phyloP scores from a whole-genome alignment of 805 yeast genomes.

The Grigorovia yakushimaensis region DNA sequence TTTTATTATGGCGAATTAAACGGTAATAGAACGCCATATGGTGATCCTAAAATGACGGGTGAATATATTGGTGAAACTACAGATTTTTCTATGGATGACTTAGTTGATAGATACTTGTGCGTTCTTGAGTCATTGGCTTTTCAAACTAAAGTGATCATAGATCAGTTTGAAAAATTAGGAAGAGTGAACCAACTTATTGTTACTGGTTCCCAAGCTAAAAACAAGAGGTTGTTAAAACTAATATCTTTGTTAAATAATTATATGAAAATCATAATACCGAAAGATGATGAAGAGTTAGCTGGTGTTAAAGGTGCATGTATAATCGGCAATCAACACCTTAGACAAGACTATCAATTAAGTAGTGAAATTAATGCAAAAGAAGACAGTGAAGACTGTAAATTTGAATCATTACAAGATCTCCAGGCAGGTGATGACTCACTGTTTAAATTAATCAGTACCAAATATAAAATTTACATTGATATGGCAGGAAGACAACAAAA shows the following conservation, averaged over 20 bases:
- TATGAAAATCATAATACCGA: slow-evolving; percentile 8
- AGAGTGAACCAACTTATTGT: slow-evolving; percentile 22
- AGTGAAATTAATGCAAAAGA: too few species aligned
- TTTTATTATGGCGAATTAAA: slow-evolving; percentile 45
- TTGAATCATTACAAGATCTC: slow-evolving; percentile 1
- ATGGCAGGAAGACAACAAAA: slow-evolving; percentile 29
- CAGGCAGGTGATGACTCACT: too few species aligned
- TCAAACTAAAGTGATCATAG: slow-evolving; percentile 37
- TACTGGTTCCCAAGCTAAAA: slow-evolving; percentile 47
- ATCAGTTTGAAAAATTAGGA: slow-evolving; percentile 14
- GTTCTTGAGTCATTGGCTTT: slow-evolving; percentile 43
- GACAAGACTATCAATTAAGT: too few species aligned
- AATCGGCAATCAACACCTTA: slow-evolving; percentile 8
- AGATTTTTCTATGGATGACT: slow-evolving; percentile 26
- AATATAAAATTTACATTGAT: slow-evolving; percentile 22
- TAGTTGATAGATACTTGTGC: slow-evolving; percentile 36
- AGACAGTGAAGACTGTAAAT: too few species aligned
- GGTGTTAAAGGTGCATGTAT: slow-evolving; percentile 18
- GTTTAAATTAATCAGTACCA: slow-evolving; percentile 14
- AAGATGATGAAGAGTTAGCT: slow-evolving; percentile 9
- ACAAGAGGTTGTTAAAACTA: slow-evolving; percentile 32
- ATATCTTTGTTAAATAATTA: slow-evolving; percentile 19
- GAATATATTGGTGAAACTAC: slow-evolving; percentile 39
- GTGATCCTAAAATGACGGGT: slow-evolving; percentile 41
- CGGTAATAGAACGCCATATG: slow-evolving; percentile 52